Percentiles rank a stretch among this genome's conserved stretches.
phyloP scores from a whole-genome alignment of 1,284 basidiomycete genomes.

The Rhizoctonia solani region DNA sequence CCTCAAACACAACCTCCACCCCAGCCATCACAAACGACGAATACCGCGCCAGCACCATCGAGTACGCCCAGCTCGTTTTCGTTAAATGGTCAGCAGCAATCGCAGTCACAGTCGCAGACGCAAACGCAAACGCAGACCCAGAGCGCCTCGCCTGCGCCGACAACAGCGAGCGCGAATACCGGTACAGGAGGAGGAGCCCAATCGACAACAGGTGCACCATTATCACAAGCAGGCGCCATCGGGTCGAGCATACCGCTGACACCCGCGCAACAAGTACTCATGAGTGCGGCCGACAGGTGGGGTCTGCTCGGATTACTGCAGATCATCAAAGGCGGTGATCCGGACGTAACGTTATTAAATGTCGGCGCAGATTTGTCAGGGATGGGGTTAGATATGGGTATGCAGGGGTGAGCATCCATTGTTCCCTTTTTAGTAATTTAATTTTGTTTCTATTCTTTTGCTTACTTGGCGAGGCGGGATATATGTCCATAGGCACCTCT shows the following conservation, averaged over 20 bases:
- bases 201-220: conserved; percentile 16
- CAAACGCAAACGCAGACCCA: too few relatives aligned
- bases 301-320: conserved; percentile 87
- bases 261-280: conserved; percentile 92
- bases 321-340: conserved; percentile 89
- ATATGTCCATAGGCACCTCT: conserved; percentile 75
- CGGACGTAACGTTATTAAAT: conserved; percentile 82
- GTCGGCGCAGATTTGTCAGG: conserved; percentile 93
- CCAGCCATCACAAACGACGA: conserved; percentile 13
- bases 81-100: conserved; percentile 32
- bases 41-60: conserved; percentile 45
- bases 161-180: conserved; percentile 39
- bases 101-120: background rate
- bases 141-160: conserved; percentile 21
- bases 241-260: conserved; percentile 61
- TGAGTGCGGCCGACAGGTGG: conserved; percentile 94
- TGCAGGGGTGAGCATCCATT: conserved; percentile 66
- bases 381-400: conserved; percentile 89
- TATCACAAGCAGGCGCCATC: conserved; percentile 44
- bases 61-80: conserved; percentile 45
- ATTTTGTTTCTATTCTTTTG: too few relatives aligned
- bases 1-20: conserved; percentile 41
- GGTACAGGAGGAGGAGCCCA: conserved; percentile 38
- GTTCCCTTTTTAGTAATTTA: conserved; percentile 34
- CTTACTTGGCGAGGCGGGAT: background rate